Evolutionary conservation across 495 filamentous ascomycete genomes (phyloP).

Genomic region (Lasiosphaeria hispida): DNA sequence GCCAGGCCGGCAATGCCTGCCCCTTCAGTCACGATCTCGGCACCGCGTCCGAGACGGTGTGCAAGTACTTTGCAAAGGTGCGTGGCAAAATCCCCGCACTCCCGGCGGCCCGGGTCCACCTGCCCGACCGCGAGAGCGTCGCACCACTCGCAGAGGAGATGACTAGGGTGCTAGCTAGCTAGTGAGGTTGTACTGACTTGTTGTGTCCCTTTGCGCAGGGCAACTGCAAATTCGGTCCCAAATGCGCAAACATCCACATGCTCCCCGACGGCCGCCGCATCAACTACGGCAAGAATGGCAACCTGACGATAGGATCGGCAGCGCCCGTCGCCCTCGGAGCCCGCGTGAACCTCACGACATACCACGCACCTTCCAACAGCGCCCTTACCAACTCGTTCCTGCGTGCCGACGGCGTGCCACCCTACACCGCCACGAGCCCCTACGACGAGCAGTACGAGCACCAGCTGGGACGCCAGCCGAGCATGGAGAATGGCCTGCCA

Average conservation of each 20-base stretch:
- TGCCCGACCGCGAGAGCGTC: neutral
- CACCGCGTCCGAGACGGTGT: conserved; percentile 74
- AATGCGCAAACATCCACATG: conserved; percentile 94
- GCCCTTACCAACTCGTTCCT: conserved; percentile 82
- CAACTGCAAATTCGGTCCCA: conserved; percentile 97
- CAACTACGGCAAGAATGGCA: conserved; percentile 61
- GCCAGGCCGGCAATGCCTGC: conserved; percentile 92
- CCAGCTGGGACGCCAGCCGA: conserved; percentile 42
- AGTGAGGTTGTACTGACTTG: conserved; percentile 31
- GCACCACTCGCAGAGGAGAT: conserved; percentile 3
- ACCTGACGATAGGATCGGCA: conserved; percentile 44
- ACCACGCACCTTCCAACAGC: conserved; percentile 59
- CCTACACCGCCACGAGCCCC: conserved; percentile 35
- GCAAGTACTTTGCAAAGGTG: conserved; percentile 99
- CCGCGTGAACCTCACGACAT: conserved; percentile 61
- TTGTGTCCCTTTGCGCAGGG: conserved; percentile 56
- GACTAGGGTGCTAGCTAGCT: conserved; percentile 1
- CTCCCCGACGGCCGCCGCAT: conserved; percentile 89
- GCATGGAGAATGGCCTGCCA: conserved; percentile 57
- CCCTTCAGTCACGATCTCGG: conserved; percentile 92
- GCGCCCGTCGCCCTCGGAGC: conserved; percentile 61
- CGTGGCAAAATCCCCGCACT: conserved; percentile 24
- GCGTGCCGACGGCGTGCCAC: conserved; percentile 57
- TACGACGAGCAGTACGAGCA: conserved; percentile 47
- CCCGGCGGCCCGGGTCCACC: neutral